These are phyloP conservation scores for Fusarium setosum DNA, from an alignment of 2,329 filamentous ascomycete species.

Conservation along the genomic window DNA sequence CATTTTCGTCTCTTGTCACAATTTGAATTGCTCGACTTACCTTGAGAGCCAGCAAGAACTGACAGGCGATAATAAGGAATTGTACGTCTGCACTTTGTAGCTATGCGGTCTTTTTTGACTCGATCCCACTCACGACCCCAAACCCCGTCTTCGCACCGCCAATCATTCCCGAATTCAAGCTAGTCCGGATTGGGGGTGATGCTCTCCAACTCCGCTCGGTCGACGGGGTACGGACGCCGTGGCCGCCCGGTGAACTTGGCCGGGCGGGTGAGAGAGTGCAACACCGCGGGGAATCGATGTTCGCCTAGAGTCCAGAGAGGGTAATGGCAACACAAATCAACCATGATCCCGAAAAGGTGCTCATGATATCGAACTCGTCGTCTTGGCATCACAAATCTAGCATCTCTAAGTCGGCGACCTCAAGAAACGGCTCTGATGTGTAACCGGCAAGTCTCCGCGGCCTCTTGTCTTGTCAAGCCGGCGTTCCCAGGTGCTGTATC, in stretches of 20 bases:
- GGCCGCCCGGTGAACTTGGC: constrained; percentile 3
- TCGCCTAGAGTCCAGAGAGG: background rate
- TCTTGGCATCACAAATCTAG: background rate
- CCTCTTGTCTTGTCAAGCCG: background rate
- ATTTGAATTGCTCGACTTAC: no score
- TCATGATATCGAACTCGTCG: background rate
- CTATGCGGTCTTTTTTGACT: no score
- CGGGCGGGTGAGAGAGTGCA: constrained; percentile 6
- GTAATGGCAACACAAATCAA: background rate
- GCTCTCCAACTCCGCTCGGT: constrained; percentile 32
- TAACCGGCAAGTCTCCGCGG: constrained; percentile 37
- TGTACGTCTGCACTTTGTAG: no score
- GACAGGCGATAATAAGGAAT: no score
- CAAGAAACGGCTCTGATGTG: constrained; percentile 4
- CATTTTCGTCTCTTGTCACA: no score
- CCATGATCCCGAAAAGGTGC: background rate
- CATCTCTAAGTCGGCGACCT: background rate
- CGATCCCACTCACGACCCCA: no score
- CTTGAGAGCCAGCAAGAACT: no score
- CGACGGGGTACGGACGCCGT: constrained; percentile 36
- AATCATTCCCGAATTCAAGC: background rate
- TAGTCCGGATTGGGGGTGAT: constrained; percentile 12
- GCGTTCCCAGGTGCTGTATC: background rate
- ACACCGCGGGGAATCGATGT: constrained; percentile 5
- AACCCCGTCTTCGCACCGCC: background rate